These are phyloP conservation scores for Kwoniella europaea DNA, from an alignment of 768 basidiomycete genomes.

Conservation along the genomic window DNA sequence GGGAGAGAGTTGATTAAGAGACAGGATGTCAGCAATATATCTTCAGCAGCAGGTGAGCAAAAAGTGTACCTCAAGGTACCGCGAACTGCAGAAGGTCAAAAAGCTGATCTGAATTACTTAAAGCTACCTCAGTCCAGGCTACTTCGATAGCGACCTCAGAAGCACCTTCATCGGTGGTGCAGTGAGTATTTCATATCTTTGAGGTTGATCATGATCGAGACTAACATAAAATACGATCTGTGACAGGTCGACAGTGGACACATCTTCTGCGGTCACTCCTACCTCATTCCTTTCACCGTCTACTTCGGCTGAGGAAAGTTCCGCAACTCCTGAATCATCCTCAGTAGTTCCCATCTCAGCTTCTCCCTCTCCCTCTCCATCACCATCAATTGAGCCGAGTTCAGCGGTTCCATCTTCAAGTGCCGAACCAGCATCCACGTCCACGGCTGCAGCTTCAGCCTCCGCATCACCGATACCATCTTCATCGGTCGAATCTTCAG, in stretches of 20 bases:
- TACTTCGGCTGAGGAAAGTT: not conserved
- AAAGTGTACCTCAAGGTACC: not conserved
- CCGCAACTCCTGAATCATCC: not conserved
- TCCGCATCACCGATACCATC: conserved; percentile 4
- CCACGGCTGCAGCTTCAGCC: not conserved
- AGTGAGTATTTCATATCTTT: not conserved
- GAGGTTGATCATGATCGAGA: not conserved
- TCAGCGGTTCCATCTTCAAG: conserved; percentile 7
- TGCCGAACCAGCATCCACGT: not conserved
- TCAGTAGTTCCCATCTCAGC: conserved; percentile 1
- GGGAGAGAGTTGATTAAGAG: not conserved
- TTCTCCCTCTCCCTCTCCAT: not conserved
- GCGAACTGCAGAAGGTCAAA: not conserved
- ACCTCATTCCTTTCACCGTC: not conserved
- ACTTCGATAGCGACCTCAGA: not conserved
- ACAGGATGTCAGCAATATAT: not conserved
- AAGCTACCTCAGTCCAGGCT: not conserved
- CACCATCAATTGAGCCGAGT: not conserved
- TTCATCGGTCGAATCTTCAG: not conserved
- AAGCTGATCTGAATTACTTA: not conserved
- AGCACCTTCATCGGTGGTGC: not conserved
- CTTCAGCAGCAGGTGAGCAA: not conserved
- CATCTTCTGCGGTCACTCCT: not conserved
- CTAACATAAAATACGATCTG: not conserved
- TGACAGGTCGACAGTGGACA: not conserved